Evolutionary conservation across 495 filamentous ascomycete genomes (phyloP), one percentile per base, ranked within the genome.

Genomic region (Cryomyces minteri): DNA sequence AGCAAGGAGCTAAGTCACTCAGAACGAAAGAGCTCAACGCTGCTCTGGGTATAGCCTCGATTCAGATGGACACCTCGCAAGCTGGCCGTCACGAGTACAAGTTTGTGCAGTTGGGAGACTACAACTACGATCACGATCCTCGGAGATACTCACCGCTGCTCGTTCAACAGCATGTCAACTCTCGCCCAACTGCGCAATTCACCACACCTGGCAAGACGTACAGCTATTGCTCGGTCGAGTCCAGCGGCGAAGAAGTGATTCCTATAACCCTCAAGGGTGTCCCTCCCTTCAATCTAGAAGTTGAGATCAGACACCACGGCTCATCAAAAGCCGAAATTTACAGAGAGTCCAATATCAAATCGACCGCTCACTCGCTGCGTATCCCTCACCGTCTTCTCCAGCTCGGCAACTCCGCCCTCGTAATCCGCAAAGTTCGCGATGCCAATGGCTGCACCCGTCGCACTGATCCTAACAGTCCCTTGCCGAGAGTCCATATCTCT

Each of bases 181-280:
- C 80, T 12, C 77, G 80, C 31, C 90, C 90, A 0, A 74, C 75
- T 7, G 88, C 84, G 18, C 64, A 67, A 9, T 96, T 98, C 53
- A 70, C 70, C 44, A 82, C 83, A 48, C 84, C 86, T 3, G 88
- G 85, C n/a, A 88, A 87, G 58, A 85, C 86, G 4, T 94, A 94
- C 65, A 90, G 84, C 48, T 94, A 85, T 62, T 98, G 90, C 65
- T 79, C 85, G 52, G 77, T 82, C 34, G 85, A 92, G 47, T 69
- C 77, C n/a, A 71, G 69, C 39, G 77, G 76, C 37, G 82, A 86
- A 43, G 86, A 96, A 56, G 71, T 77, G 7, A 87, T 98, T 45
- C 87, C 90, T 0, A 77, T 98, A 39, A 77, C 70, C 0, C 66
- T 98, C 12, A 76, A 76, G 38, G 90, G 90, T 29, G 64, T 74